Conservation (phyloP, 1,139 yeast species). For the Yamadazyma membranifaciens region DNA sequence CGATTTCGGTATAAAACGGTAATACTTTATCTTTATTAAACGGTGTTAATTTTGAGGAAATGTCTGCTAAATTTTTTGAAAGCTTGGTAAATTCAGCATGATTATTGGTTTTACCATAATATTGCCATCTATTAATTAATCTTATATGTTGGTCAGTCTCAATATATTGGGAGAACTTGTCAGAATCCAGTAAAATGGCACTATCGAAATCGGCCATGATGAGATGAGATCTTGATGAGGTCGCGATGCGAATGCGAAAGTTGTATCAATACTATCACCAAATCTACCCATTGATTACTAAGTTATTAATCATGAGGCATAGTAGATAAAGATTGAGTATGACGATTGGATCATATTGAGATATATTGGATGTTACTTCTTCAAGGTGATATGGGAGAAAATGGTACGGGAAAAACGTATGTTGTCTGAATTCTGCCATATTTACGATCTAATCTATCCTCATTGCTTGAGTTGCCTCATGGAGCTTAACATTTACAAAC, state of each 20-base stretch:
- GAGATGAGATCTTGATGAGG: constrained; percentile 7
- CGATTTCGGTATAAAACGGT: constrained; percentile 46
- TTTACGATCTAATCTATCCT: too few relatives aligned
- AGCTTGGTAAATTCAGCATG: constrained; percentile 47
- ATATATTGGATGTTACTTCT: too few relatives aligned
- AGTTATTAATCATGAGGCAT: too few relatives aligned
- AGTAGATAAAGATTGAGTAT: too few relatives aligned
- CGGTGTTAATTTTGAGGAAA: constrained; percentile 8
- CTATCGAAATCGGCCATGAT: constrained; percentile 13
- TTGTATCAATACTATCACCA: neutral
- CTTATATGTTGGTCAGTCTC: constrained; percentile 15
- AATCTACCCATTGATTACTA: too few relatives aligned
- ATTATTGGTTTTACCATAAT: constrained; percentile 61
- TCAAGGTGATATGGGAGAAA: too few relatives aligned
- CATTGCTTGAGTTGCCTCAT: too few relatives aligned
- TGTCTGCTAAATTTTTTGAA: constrained; percentile 21
- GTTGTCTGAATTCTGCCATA: too few relatives aligned
- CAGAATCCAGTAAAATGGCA: constrained; percentile 12
- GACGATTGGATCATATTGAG: too few relatives aligned
- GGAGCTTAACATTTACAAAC: too few relatives aligned
- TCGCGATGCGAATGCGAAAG: neutral
- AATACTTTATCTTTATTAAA: constrained; percentile 17
- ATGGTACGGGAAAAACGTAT: too few relatives aligned
- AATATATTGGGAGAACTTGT: constrained; percentile 10
- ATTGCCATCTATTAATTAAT: constrained; percentile 50